phyloP scores from a whole-genome alignment of 2,329 filamentous ascomycete genomes.

The Exophiala xenobiotica region DNA sequence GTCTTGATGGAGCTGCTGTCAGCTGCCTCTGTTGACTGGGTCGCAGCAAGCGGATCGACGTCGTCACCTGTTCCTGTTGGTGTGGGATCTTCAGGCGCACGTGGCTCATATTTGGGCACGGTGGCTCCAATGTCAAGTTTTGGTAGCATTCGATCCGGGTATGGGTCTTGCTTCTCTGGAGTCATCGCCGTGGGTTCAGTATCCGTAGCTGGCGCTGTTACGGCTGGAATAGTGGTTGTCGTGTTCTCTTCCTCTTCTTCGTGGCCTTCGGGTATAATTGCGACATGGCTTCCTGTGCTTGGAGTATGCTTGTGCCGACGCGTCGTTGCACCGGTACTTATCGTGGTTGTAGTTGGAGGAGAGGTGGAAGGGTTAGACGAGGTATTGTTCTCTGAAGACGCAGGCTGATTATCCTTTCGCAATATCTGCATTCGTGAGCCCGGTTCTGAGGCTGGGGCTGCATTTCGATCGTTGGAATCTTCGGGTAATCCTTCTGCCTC shows the following conservation, averaged over 20 bases:
- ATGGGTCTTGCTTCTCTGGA: slow-evolving; percentile 7
- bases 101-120: slow-evolving; percentile 21
- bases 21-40: background rate
- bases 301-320: slow-evolving; percentile 80
- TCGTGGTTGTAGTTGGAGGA: slow-evolving; percentile 48
- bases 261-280: slow-evolving; percentile 77
- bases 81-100: slow-evolving; percentile 27
- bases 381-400: slow-evolving; percentile 4
- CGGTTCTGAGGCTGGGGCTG: background rate
- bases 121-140: slow-evolving; percentile 22
- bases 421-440: slow-evolving; percentile 31
- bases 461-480: slow-evolving; percentile 24
- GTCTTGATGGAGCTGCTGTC: background rate
- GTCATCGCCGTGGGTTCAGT: background rate
- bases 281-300: slow-evolving; percentile 74
- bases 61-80: slow-evolving; percentile 22
- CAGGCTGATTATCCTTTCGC: slow-evolving; percentile 39
- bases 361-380: slow-evolving; percentile 12
- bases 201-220: background rate
- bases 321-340: slow-evolving; percentile 66
- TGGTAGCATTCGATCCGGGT: slow-evolving; percentile 10
- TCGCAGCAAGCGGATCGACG: slow-evolving; percentile 20
- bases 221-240: slow-evolving; percentile 8
- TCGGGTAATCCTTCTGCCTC: slow-evolving; percentile 82
- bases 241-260: slow-evolving; percentile 63